These are phyloP conservation scores for Suhomyces bolitotheri DNA, from an alignment of 1,139 yeast species.

Conservation along the genomic window DNA sequence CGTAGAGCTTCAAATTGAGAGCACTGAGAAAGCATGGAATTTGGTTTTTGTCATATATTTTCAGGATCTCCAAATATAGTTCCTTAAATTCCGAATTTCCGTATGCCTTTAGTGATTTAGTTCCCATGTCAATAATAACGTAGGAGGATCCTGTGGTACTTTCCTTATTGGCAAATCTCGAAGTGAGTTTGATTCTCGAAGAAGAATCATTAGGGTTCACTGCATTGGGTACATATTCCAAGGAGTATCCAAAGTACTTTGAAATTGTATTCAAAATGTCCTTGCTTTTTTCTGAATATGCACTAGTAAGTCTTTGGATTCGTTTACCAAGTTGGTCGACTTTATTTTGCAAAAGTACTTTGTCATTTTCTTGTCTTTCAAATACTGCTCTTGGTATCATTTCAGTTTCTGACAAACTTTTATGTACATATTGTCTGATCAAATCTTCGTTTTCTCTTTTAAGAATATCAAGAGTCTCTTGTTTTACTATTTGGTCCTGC, in stretches of 20 bases:
- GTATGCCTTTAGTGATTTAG: constrained; percentile 41
- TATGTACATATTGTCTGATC: constrained; percentile 24
- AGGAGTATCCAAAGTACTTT: constrained; percentile 67
- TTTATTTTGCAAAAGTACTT: constrained; percentile 47
- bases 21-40: constrained; percentile 83
- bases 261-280: constrained; percentile 73
- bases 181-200: constrained; percentile 60
- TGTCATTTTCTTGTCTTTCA: constrained; percentile 62
- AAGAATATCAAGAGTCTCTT: constrained; percentile 51
- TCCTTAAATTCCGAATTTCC: constrained; percentile 47
- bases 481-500: constrained; percentile 63
- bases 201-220: constrained; percentile 52
- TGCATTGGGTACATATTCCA: constrained; percentile 67
- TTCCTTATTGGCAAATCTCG: constrained; percentile 42
- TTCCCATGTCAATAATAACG: constrained; percentile 39
- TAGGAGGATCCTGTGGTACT: constrained; percentile 27
- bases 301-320: constrained; percentile 58
- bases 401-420: constrained; percentile 13
- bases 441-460: constrained; percentile 64
- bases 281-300: constrained; percentile 68
- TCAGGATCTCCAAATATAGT: constrained; percentile 57
- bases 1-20: constrained; percentile 56
- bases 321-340: constrained; percentile 58
- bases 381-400: constrained; percentile 62
- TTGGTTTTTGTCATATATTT: constrained; percentile 69